Evolutionary conservation across 495 filamentous ascomycete species (phyloP), one percentile per base, ranked within the genome.

Genomic region (Penicillium argentinense): DNA sequence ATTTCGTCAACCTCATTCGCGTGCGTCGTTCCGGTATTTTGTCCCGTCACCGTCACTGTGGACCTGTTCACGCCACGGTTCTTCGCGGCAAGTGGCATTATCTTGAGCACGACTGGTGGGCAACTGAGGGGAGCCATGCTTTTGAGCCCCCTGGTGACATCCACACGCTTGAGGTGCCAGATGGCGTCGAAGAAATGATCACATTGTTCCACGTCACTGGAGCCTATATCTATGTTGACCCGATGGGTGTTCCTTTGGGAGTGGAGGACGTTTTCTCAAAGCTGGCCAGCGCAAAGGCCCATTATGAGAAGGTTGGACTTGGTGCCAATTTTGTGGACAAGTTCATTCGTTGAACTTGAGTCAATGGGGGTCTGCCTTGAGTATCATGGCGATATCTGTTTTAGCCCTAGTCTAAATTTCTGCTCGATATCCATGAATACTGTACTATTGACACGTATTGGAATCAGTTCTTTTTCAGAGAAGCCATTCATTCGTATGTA

Each of bases 81-180:
- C 16, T 53, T 4, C 21, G 25, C 1, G 50, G 44, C 12, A 36
- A 17, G 21, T 53, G 50, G 50, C 44, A 53, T 34, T 53, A 53
- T 19, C 44, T 53, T 3, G 50, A 53, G 12, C 50, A 53, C 26
- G 18, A 38, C 3, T 53, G 44, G 50, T 53, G 50, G 50, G 50
- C 50, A 1, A 42, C 37, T 0, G 50, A 53, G 39, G 50, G 50
- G 5, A 37, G 50, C 17, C 32, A 53, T 32, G 50, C 43, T 26
- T 53, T 43, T 18, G 50, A 53, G 36, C 50, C 50, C 6, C 49
- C 50, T 2, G 50, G 50, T 16, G 50, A 53, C 24, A 53, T 53
- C 21, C 50, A 53, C 29, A 53, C 50, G 2, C 50, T 53, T 9
- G 50, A 53, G 22, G 50, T 53, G n/a, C 50, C 44, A 16, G 50